Evolutionary conservation across 345 rosid species (phyloP), one percentile per base, ranked within the genome.

Genomic region (Eutrema japonicum): DNA sequence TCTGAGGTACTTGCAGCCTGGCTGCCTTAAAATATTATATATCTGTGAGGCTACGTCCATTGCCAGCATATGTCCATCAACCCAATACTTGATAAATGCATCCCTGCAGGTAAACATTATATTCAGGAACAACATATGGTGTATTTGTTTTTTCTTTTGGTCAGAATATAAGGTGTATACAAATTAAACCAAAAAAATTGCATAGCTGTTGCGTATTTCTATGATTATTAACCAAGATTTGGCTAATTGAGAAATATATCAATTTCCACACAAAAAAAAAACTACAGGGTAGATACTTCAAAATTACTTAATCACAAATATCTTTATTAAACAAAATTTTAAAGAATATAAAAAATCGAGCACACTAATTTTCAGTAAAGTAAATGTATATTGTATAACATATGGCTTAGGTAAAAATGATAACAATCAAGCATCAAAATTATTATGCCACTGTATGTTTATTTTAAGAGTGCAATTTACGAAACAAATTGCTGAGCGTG

Each of bases 61-160:
- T 7, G 85, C 77, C 77, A 91, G 74, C 89, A 94, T 74, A 75
- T 91, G 84, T 47, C 85, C 70, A 76, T 83, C 84, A 71, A 91
- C 74, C 98, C 97, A 94, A 77, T 85, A 91, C 63, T 82, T 78
- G 70, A 78, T 75, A 76, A 91, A 91, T 27, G 84, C 85, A 51
- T 89, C 92, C 88, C 98, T 94, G 73, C 64, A 58, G 45, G 46
- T 9, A 8, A 49, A 55, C 52, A 63, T 57, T 30, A 38, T 55
- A 18, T 48, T 62, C 58, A 76, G 41, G 60, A 37, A 55, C 57
- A 47, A 60, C 59, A 68, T 60, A 45, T 43, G 35, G 40, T 50
- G 47, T 42, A 58, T 42, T 27, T 32, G 5, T 32, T 32, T 32
- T 32, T 32, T 5, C 6, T 3, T 32, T 5, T 32, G 35, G 35